These are phyloP conservation scores for Agapanthus africanus DNA, from an alignment of 106 monocot species.

Conservation along the genomic window DNA sequence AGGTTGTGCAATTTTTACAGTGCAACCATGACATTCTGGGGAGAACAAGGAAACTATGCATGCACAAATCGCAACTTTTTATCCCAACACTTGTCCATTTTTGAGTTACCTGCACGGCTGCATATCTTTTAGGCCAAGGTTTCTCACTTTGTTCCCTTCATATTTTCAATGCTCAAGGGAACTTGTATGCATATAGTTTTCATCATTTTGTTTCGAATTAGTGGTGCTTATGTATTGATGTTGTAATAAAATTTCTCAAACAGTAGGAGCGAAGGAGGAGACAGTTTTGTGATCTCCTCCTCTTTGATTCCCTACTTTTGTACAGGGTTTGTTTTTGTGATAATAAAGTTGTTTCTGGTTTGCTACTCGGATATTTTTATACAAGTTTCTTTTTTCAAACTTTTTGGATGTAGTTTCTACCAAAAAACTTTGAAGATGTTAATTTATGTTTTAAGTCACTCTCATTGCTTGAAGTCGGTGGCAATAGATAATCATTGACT, in stretches of 20 bases:
- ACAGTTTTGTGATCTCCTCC: slow-evolving; percentile 40
- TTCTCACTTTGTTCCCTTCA: background rate
- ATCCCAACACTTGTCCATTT: slow-evolving; percentile 3
- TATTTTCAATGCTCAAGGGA: background rate
- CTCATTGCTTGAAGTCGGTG: too few relatives aligned
- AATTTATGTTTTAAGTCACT: too few relatives aligned
- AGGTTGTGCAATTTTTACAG: slow-evolving; percentile 3
- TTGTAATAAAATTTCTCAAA: background rate
- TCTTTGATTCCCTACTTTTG: background rate
- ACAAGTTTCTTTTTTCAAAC: too few relatives aligned
- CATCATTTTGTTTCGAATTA: background rate
- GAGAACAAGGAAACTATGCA: background rate
- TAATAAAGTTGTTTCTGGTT: background rate
- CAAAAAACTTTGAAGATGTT: too few relatives aligned
- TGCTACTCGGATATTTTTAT: too few relatives aligned
- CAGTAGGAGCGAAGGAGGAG: slow-evolving; percentile 15
- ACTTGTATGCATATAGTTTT: background rate
- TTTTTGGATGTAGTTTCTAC: too few relatives aligned
- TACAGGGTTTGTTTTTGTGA: background rate
- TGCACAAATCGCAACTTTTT: background rate
- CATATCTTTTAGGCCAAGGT: slow-evolving; percentile 19
- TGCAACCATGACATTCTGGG: slow-evolving; percentile 10
- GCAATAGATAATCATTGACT: too few relatives aligned
- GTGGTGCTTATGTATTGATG: background rate
- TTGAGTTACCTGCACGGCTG: slow-evolving; percentile 18